These are phyloP conservation scores for Pestalotiopsis sp. DNA, from an alignment of 2,329 filamentous ascomycete species.

Conservation along the genomic window DNA sequence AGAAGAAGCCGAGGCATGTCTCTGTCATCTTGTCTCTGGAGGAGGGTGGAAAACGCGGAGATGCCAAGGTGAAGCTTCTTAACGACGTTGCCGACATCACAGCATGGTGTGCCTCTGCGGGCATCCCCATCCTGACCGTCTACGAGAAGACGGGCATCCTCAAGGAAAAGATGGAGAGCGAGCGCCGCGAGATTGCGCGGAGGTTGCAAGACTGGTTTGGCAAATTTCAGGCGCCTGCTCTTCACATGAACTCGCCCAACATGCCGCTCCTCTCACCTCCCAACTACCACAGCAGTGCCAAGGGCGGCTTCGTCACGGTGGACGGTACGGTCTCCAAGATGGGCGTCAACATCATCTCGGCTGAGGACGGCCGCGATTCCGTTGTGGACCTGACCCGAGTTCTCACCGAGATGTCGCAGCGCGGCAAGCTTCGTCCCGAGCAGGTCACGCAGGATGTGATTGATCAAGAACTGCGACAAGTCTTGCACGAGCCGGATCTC, in stretches of 20 bases:
- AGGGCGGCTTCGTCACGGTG: neutral
- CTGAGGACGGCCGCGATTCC: conserved; percentile 88
- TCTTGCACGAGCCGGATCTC: conserved; percentile 89
- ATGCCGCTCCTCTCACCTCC: conserved; percentile 25
- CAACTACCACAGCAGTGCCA: conserved; percentile 21
- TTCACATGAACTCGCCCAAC: conserved; percentile 58
- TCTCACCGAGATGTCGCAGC: conserved; percentile 91
- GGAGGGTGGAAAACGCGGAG: conserved; percentile 67
- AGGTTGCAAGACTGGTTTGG: conserved; percentile 91
- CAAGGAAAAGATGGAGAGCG: conserved; percentile 85
- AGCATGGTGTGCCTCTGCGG: conserved; percentile 90
- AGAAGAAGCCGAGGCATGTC: conserved; percentile 79
- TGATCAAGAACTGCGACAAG: conserved; percentile 81
- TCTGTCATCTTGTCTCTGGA: conserved; percentile 83
- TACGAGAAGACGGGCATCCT: conserved; percentile 91
- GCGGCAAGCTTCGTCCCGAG: conserved; percentile 75
- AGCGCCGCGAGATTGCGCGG: conserved; percentile 76
- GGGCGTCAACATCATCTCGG: conserved; percentile 77
- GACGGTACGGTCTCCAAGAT: conserved; percentile 38
- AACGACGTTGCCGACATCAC: conserved; percentile 90
- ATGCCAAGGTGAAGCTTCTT: conserved; percentile 80
- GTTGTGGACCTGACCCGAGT: conserved; percentile 96
- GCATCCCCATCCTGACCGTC: conserved; percentile 83
- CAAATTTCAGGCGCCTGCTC: conserved; percentile 64
- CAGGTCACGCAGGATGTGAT: conserved; percentile 88